A percentile compares a stretch with the other conserved stretches of the same genome.
These are phyloP conservation scores for Diplotaxis tenuifolia DNA, from an alignment of 345 rosid genomes.

Conservation along the genomic window DNA sequence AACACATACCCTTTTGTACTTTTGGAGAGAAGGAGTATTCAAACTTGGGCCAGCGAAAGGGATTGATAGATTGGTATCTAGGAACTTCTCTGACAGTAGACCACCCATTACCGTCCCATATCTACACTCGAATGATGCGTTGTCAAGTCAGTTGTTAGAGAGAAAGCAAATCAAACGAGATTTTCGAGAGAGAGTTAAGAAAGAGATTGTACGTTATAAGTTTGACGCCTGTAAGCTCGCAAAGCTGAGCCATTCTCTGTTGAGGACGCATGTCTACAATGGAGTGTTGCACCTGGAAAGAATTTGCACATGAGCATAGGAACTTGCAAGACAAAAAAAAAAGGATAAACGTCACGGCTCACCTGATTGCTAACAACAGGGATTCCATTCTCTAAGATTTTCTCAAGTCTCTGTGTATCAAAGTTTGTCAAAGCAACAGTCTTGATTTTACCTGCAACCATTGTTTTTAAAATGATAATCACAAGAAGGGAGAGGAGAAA, in stretches of 20 bases:
- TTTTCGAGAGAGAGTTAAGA: constrained; percentile 21
- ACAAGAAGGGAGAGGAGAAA: constrained; percentile 13
- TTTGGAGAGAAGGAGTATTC: constrained; percentile 88
- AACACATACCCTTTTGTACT: constrained; percentile 77
- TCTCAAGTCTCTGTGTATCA: constrained; percentile 80
- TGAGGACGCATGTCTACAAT: constrained; percentile 96
- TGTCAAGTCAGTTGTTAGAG: neutral
- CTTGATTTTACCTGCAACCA: constrained; percentile 74
- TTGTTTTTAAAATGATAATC: neutral
- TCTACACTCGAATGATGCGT: constrained; percentile 43
- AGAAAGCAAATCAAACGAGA: constrained; percentile 1
- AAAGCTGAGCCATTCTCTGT: constrained; percentile 92
- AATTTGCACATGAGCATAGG: constrained; percentile 7
- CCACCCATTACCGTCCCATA: constrained; percentile 98
- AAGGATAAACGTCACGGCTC: neutral
- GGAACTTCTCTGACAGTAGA: constrained; percentile 85
- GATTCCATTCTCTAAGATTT: constrained; percentile 79
- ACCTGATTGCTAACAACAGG: constrained; percentile 99
- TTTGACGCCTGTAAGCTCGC: constrained; percentile 86
- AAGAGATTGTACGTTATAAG: constrained; percentile 67
- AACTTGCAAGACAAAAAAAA: neutral
- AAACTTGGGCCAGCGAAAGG: constrained; percentile 84
- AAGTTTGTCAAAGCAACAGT: constrained; percentile 93
- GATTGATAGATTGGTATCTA: constrained; percentile 76
- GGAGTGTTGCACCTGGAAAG: constrained; percentile 86